Evolutionary conservation across 2,329 filamentous ascomycete species (phyloP), one percentile per base, ranked within the genome.

Genomic region (Colletotrichum viniferum): DNA sequence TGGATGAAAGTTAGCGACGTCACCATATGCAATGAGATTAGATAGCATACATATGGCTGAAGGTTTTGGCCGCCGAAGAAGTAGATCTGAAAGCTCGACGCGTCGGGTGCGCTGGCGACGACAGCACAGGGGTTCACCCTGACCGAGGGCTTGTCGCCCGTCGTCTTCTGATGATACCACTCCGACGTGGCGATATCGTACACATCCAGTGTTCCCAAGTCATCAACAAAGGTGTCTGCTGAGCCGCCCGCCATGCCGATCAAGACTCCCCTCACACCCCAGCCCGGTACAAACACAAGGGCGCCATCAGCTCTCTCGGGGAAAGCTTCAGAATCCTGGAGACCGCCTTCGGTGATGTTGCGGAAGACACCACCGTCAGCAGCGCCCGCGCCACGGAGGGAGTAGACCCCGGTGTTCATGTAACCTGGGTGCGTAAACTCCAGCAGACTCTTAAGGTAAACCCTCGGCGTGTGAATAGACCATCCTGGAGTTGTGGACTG

Each of bases 31-130:
- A 13, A 13, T 13, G 2, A 34, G 32, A 13, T 34, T 13, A 13
- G 34, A 5, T 6, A 14, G 34, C 85, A 79, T 78, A 87, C 92
- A 74, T 88, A 89, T 1, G 94, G 93, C 30, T 91, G 87, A 1
- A 96, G 86, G 77, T 94, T 94, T 81, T 96, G 94, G 0, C 94
- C 94, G 14, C 93, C 94, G 80, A 94, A 96, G 85, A 96, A 90
- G 84, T 96, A 95, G 60, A 96, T 89, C 80, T 96, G 94, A 81
- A 95, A 94, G 32, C 92, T 94, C 21, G 92, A 93, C 10, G 93
- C 94, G 80, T 95, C 93, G 8, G 93, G 90, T 13, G 93, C 92
- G 18, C 92, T 91, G 56, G 91, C 93, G 21, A 94, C 90, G 0
- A 93, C 92, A 13, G 93, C 92, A 79, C 93, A 95, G 0, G 93